Evolutionary conservation across 768 basidiomycete species (phyloP).

Genomic region (Mycena crocata): DNA sequence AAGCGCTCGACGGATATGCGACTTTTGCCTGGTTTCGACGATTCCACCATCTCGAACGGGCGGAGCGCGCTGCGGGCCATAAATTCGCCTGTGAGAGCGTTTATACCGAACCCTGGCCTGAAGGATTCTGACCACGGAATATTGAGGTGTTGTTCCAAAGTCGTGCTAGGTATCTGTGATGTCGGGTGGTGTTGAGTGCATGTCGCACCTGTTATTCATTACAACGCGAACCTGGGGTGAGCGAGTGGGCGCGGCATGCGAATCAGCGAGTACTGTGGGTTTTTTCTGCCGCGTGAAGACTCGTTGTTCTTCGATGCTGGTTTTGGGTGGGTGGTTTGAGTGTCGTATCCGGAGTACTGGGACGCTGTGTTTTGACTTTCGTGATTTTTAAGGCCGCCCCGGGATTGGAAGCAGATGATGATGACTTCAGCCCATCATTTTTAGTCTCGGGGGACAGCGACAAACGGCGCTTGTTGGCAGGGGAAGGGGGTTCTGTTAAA

Average conservation of each 20-base stretch:
- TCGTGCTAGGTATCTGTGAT: slow-evolving; percentile 15
- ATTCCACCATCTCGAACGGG: slow-evolving; percentile 8
- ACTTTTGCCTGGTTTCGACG: slow-evolving; percentile 19
- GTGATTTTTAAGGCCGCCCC: not conserved
- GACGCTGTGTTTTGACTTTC: not conserved
- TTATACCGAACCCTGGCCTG: slow-evolving; percentile 30
- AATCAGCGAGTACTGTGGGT: not conserved
- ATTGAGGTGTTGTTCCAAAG: slow-evolving; percentile 20
- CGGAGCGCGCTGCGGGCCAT: slow-evolving; percentile 29
- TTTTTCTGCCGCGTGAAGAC: slow-evolving; percentile 7
- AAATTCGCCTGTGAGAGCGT: slow-evolving; percentile 36
- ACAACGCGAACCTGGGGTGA: not conserved
- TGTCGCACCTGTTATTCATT: no score
- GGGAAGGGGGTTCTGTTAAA: not conserved
- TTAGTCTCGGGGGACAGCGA: not conserved
- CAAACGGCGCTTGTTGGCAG: not conserved
- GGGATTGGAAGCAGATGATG: not conserved
- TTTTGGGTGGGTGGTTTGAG: not conserved
- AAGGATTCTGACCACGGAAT: slow-evolving; percentile 35
- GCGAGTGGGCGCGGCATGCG: not conserved
- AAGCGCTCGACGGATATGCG: slow-evolving; percentile 24
- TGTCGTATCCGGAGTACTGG: not conserved
- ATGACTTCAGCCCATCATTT: not conserved
- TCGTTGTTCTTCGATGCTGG: slow-evolving; percentile 13
- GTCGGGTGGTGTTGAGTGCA: no score